Evolutionary conservation across 306 rosid genomes (phyloP).

Genomic region (Acacia crassicarpa): DNA sequence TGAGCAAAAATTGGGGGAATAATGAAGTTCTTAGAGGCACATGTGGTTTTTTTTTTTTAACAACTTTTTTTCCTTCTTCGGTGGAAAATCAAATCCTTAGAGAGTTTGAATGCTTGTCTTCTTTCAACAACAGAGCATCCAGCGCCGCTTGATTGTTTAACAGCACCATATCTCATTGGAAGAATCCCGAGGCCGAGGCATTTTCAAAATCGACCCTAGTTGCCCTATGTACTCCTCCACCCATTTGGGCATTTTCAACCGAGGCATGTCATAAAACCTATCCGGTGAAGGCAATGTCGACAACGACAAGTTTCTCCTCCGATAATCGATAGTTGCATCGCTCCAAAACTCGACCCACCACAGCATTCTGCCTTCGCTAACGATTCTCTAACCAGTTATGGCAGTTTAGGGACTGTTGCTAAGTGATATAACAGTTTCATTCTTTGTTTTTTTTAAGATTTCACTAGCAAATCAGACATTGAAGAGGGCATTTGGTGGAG

Average conservation of each 20-base stretch:
- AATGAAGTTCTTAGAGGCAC: too few species aligned
- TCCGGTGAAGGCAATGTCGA: constrained; percentile 73
- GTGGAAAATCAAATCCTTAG: constrained; percentile 94
- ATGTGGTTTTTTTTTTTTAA: too few species aligned
- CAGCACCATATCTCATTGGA: constrained; percentile 74
- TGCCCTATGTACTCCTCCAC: constrained; percentile 74
- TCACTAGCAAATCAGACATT: too few species aligned
- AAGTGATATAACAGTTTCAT: too few species aligned
- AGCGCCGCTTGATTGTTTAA: constrained; percentile 80
- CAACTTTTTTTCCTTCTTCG: constrained; percentile 65
- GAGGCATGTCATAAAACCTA: constrained; percentile 60
- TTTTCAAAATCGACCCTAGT: constrained; percentile 75
- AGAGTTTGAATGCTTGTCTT: constrained; percentile 70
- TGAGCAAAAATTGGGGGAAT: too few species aligned
- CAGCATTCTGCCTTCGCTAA: constrained; percentile 64
- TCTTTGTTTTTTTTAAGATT: too few species aligned
- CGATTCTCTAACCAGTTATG: constrained; percentile 44
- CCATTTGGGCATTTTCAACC: constrained; percentile 64
- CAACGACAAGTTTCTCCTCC: constrained; percentile 62
- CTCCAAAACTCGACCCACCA: constrained; percentile 98
- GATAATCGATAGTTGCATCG: constrained; percentile 78
- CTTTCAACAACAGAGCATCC: constrained; percentile 78
- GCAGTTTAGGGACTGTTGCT: too few species aligned
- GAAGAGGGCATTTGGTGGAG: too few species aligned
- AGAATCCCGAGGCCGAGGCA: constrained; percentile 78